Base-by-base conservation (phyloP, 371 early-diverging fungal genomes). In the Rhizopus microsporus region DNA sequence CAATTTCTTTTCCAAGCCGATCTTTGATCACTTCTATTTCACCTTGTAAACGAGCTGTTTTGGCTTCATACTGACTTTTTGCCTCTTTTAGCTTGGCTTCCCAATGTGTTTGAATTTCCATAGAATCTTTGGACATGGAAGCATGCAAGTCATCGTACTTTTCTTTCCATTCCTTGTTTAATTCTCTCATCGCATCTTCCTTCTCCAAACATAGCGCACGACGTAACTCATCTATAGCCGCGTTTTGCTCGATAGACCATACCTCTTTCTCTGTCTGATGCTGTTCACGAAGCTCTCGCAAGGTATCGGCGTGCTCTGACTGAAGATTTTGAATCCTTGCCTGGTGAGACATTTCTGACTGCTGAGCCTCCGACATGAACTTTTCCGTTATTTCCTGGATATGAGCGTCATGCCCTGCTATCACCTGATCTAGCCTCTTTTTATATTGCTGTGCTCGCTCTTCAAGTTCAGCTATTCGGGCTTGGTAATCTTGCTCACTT, bases 11-110 rank as follows among this genome's bases (percentile, higher is more conserved):
- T 1, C 66, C 69, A 10, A 76, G 60, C 5, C 73, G 58, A 37
- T 66, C 71, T 44, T 76, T 72, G 3, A 76, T 56, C 2, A 76
- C 73, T 33, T 67, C 69, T 7, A 71, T 68, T 54, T 72, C 65
- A 5, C 73, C 73, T 33, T 60, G 61, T 13, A 68, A 37, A 10
- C 65, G 59, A 5, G 49, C 54, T 5, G 65, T 7, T 16, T 68
- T 53, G 9, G 32, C 6, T 12, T 54, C 35, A 2, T 54, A 54
- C 5, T 43, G 33, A 4, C 34, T 35, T 29, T 66, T 56, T 1
- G 51, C 52, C 34, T 72, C 65, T 5, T 68, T 57, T 33, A 72
- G 10, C 17, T 71, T 72, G 4, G 31, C 32, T 40, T 72, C 67
- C 77, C 77, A 76, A 39, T 73, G 66, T 3, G 56, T 23, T 46